phyloP scores from a whole-genome alignment of 352 stramenopile genomes.

The Peronosclerospora sorghi region DNA sequence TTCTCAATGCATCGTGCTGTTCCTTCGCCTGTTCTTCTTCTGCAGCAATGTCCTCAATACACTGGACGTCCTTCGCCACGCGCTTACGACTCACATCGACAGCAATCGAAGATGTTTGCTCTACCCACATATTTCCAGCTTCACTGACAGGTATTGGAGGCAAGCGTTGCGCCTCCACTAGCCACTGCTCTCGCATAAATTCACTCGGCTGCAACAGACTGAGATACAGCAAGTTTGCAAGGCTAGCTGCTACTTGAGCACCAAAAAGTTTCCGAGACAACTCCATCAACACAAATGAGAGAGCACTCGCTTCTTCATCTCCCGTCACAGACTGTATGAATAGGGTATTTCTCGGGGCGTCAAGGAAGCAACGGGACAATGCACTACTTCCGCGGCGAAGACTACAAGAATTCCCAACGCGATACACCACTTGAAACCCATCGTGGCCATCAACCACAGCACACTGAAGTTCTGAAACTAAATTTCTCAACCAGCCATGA shows the following conservation, averaged over 20 bases:
- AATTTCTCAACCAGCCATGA: conserved; percentile 17
- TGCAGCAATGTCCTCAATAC: conserved; percentile 40
- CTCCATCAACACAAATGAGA: conserved; percentile 51
- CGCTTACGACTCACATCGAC: conserved; percentile 8
- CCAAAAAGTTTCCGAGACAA: conserved; percentile 47
- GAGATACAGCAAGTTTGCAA: conserved; percentile 67
- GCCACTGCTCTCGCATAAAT: conserved; percentile 33
- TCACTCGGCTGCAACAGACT: conserved; percentile 40
- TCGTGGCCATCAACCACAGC: conserved; percentile 29
- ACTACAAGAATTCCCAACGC: conserved; percentile 29
- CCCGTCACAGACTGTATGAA: conserved; percentile 25
- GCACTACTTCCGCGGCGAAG: conserved; percentile 15
- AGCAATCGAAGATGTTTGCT: neutral
- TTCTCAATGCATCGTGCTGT: conserved; percentile 3
- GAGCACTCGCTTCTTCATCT: conserved; percentile 20
- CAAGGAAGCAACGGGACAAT: conserved; percentile 34
- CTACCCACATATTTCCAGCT: conserved; percentile 25
- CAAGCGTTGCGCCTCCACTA: conserved; percentile 49
- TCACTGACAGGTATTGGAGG: conserved; percentile 27
- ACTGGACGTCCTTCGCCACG: conserved; percentile 24
- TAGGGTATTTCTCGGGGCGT: conserved; percentile 20
- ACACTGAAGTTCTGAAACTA: conserved; percentile 25
- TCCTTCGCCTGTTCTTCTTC: conserved; percentile 16
- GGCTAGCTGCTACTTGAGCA: conserved; percentile 25
- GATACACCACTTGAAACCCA: conserved; percentile 43